These are phyloP conservation scores for Aspergillus coremiiformis DNA, from an alignment of 495 filamentous ascomycete species.

Conservation along the genomic window DNA sequence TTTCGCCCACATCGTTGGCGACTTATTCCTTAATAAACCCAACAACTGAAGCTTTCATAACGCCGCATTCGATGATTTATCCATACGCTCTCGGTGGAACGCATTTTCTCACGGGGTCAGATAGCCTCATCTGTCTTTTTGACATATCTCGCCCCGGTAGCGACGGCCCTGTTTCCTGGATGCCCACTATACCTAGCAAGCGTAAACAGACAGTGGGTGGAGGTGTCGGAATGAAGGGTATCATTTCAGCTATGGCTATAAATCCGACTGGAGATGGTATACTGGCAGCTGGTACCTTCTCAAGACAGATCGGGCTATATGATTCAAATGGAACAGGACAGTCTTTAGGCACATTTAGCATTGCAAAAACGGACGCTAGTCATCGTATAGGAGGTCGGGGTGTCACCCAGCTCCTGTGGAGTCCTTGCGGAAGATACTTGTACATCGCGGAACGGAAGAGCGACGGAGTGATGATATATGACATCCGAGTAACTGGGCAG, in stretches of 20 bases:
- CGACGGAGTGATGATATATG: conserved; percentile 68
- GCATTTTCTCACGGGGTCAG: conserved; percentile 63
- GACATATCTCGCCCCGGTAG: conserved; percentile 62
- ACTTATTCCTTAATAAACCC: conserved; percentile 65
- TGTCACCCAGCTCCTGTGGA: conserved; percentile 71
- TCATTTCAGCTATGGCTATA: conserved; percentile 59
- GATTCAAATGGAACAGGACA: conserved; percentile 58
- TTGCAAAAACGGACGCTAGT: conserved; percentile 33
- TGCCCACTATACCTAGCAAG: conserved; percentile 72
- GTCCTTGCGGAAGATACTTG: conserved; percentile 78
- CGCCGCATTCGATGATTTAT: conserved; percentile 70
- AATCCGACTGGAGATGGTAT: conserved; percentile 45
- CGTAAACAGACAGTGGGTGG: conserved; percentile 61
- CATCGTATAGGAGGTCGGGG: conserved; percentile 54
- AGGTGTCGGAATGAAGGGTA: conserved; percentile 76
- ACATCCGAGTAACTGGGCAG: conserved; percentile 66
- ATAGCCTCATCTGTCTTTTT: conserved; percentile 67
- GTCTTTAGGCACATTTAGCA: conserved; percentile 58
- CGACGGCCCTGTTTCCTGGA: conserved; percentile 49
- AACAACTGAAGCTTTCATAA: conserved; percentile 71
- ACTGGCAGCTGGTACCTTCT: conserved; percentile 78
- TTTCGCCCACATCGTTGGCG: conserved; percentile 40
- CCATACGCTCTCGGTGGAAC: conserved; percentile 43
- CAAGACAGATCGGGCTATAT: conserved; percentile 69
- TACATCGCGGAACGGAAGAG: conserved; percentile 80